Percentiles rank a stretch among this genome's conserved stretches.
These are phyloP conservation scores for Athelia psychrophila DNA, from an alignment of 1,284 basidiomycete species.

Conservation along the genomic window DNA sequence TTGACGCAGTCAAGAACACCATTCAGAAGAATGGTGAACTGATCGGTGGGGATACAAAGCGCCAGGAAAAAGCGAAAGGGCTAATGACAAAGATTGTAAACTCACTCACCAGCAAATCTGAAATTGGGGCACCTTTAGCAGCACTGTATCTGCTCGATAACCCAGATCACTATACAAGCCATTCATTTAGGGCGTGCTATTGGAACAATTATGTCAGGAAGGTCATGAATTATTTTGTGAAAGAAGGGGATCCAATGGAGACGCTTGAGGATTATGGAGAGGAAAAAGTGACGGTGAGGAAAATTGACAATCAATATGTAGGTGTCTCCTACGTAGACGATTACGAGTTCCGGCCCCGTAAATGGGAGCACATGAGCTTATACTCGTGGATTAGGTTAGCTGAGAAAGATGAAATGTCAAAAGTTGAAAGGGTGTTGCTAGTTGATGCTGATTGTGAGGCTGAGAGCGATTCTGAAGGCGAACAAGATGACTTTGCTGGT, in stretches of 20 bases:
- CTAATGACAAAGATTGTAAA: conserved; percentile 28
- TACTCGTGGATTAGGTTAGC: conserved; percentile 21
- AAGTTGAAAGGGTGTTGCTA: too few relatives aligned
- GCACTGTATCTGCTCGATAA: conserved; percentile 23
- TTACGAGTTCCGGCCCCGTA: conserved; percentile 12
- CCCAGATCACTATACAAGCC: conserved; percentile 29
- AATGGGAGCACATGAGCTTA: conserved; percentile 12
- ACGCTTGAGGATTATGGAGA: too few relatives aligned
- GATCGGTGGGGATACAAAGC: conserved; percentile 5
- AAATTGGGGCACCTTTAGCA: conserved; percentile 30
- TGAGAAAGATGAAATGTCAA: conserved; percentile 3
- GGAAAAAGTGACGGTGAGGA: neutral
- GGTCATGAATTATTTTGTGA: neutral
- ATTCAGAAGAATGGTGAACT: conserved; percentile 21
- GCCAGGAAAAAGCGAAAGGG: conserved; percentile 17
- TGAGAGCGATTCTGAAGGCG: neutral
- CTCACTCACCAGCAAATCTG: conserved; percentile 20
- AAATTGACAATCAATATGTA: neutral
- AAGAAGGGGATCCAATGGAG: neutral
- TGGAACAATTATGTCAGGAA: conserved; percentile 21
- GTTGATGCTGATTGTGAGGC: neutral
- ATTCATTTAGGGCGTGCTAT: conserved; percentile 21
- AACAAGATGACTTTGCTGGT: neutral
- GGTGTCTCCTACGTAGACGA: neutral
- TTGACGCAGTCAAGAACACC: conserved; percentile 25